These are phyloP conservation scores for Xylariaceae sp. DNA, from an alignment of 2,329 filamentous ascomycete genomes.

Conservation along the genomic window DNA sequence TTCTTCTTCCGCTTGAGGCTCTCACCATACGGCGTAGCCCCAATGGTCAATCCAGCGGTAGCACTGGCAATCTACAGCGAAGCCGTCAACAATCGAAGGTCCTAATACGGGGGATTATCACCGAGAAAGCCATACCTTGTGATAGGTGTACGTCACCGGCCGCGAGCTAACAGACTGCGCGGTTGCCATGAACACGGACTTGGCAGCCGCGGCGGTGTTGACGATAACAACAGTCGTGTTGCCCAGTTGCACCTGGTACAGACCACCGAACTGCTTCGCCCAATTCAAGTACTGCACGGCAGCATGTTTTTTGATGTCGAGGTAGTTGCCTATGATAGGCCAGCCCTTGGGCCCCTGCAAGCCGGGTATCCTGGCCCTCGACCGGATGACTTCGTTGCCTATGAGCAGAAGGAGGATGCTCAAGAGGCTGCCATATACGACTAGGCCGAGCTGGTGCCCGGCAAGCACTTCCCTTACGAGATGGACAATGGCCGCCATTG, in stretches of 20 bases:
- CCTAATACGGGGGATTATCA: background rate
- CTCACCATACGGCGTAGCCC: conserved; percentile 78
- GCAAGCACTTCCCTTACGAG: conserved; percentile 2
- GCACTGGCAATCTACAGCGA: conserved; percentile 50
- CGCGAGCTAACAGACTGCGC: conserved; percentile 73
- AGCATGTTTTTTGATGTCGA: conserved; percentile 55
- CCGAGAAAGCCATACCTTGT: conserved; percentile 50
- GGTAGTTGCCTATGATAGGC: conserved; percentile 55
- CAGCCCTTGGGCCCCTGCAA: conserved; percentile 27
- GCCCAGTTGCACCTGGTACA: conserved; percentile 63
- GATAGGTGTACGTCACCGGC: conserved; percentile 75
- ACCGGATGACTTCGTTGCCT: conserved; percentile 26
- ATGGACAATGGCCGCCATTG: conserved; percentile 10
- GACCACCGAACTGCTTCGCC: conserved; percentile 56
- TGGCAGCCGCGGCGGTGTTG: conserved; percentile 71
- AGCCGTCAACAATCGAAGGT: background rate
- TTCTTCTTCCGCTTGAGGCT: conserved; percentile 72
- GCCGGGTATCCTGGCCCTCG: conserved; percentile 25
- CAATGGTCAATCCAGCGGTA: conserved; percentile 75
- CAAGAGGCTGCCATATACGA: conserved; percentile 7
- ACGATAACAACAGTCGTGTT: conserved; percentile 70
- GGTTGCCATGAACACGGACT: conserved; percentile 70
- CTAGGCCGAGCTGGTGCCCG: background rate
- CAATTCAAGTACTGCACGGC: conserved; percentile 46
- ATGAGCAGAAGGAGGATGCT: conserved; percentile 20